Percentiles rank a stretch among this genome's conserved stretches.
phyloP scores from a whole-genome alignment of 805 yeast genomes.

The Komagataella populi region DNA sequence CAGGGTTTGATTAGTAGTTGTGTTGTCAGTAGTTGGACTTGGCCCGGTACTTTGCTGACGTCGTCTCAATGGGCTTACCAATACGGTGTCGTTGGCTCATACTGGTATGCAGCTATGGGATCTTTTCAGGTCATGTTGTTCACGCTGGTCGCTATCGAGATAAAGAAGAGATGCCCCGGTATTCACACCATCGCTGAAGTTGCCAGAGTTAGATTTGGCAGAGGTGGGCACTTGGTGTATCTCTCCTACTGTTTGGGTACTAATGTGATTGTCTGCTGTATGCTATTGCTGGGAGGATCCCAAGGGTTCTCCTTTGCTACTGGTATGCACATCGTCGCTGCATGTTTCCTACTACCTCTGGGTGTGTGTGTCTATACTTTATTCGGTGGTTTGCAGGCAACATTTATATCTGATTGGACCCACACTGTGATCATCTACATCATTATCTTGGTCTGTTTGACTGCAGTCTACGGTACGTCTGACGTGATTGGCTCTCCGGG shows the following conservation, averaged over 20 bases:
- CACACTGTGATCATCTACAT: slow-evolving; percentile 32
- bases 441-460: slow-evolving; percentile 15
- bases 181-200: slow-evolving; percentile 27
- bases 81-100: slow-evolving; percentile 9
- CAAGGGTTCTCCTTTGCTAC: slow-evolving; percentile 24
- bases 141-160: slow-evolving; percentile 22
- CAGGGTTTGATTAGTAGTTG: slow-evolving; percentile 28
- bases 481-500: slow-evolving; percentile 19
- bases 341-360: slow-evolving; percentile 28
- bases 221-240: slow-evolving; percentile 20
- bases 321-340: slow-evolving; percentile 32
- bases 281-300: slow-evolving; percentile 29
- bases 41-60: slow-evolving; percentile 15
- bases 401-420: slow-evolving; percentile 37
- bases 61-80: slow-evolving; percentile 11
- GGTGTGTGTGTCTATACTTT: slow-evolving; percentile 35
- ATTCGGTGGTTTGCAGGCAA: slow-evolving; percentile 36
- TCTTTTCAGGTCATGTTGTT: slow-evolving; percentile 23
- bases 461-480: slow-evolving; percentile 15
- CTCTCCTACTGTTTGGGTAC: slow-evolving; percentile 22
- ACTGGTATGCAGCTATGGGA: slow-evolving; percentile 15
- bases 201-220: slow-evolving; percentile 22
- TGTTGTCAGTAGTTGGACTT: slow-evolving; percentile 26
- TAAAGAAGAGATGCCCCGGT: slow-evolving; percentile 26
- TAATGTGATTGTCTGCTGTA: slow-evolving; percentile 22